Evolutionary conservation across 257 asterid genomes (phyloP), one percentile per base, ranked within the genome.

Genomic region (Nemophila menziesii): DNA sequence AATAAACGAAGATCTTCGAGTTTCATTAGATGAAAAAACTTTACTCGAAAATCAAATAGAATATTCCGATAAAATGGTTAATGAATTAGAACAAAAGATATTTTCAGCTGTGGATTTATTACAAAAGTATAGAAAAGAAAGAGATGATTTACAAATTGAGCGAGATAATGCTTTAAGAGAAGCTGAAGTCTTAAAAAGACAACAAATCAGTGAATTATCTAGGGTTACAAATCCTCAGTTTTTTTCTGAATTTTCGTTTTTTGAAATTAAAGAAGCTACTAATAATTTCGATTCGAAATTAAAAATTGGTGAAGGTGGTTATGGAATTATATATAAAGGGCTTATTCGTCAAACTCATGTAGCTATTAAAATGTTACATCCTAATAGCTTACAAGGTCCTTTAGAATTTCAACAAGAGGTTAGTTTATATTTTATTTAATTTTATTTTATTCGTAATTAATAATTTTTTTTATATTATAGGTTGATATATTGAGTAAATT

Each of bases 291-390:
- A 73, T 57, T 77, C 67, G 20, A 48, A 62, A 47, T 44, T 66
- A 67, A 80, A 73, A 77, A 80, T 84, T 46, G 94, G 90, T 26
- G 90, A 80, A 72, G 98, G 95, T 37, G 87, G 90, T 54, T 84
- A 80, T 44, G 95, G 98, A 37, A 69, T 62, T 66, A 78, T 84
- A 8, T 84, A 80, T 44, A 75, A 57, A 56, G 95, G 92, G 45
- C 39, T 69, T 49, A 84, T 89, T 39, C 82, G 75, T 48, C 78
- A 80, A 47, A 80, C 95, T 20, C 79, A 68, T 17, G 98, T 89
- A 57, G 92, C 95, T 45, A 63, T 89, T 48, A 89, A 89, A 64
- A 60, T 78, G 71, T 67, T 78, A 43, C 74, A 80, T 55, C 72
- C 86, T 11, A 26, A 69, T 62, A 80, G 94, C 70, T 58, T 48